phyloP scores from a whole-genome alignment of 2,329 filamentous ascomycete genomes.

The Aureobasidium zeae region DNA sequence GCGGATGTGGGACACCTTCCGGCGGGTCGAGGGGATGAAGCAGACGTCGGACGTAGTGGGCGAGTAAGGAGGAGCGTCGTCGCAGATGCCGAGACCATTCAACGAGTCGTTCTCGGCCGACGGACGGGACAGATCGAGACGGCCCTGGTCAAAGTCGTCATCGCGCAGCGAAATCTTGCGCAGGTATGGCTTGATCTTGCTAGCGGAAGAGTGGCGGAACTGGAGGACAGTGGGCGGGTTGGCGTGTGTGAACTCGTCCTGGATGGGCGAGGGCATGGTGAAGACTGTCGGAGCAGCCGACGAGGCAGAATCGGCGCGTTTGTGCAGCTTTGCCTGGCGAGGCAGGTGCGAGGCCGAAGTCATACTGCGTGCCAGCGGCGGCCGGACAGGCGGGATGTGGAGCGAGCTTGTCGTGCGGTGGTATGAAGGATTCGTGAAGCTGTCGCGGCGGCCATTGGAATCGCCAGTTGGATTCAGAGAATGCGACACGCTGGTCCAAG shows the following conservation, averaged over 20 bases:
- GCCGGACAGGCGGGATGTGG: neutral
- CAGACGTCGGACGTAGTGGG: constrained; percentile 37
- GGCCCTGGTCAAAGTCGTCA: constrained; percentile 30
- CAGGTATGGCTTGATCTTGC: constrained; percentile 47
- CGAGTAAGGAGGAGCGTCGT: constrained; percentile 33
- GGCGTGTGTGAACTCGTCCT: constrained; percentile 22
- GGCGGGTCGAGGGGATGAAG: constrained; percentile 32
- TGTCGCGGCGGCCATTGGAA: constrained; percentile 15
- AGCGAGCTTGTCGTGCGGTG: constrained; percentile 5
- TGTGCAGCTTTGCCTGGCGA: constrained; percentile 24
- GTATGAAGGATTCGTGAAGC: constrained; percentile 3
- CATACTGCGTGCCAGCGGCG: constrained; percentile 14
- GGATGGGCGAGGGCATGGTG: constrained; percentile 26
- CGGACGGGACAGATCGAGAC: constrained; percentile 46
- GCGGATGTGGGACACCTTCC: constrained; percentile 39
- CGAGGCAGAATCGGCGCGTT: constrained; percentile 23
- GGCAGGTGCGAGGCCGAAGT: constrained; percentile 13
- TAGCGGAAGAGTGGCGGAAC: constrained; percentile 21
- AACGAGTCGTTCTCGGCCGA: constrained; percentile 45
- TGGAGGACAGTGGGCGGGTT: constrained; percentile 7
- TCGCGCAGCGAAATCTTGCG: constrained; percentile 45
- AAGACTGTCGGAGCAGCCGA: constrained; percentile 24
- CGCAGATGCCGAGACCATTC: constrained; percentile 45
- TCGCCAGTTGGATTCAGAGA: constrained; percentile 9
- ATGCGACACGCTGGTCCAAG: constrained; percentile 1